Base-by-base conservation (phyloP, 2,329 filamentous ascomycete species). In the Colletotrichum sp. region DNA sequence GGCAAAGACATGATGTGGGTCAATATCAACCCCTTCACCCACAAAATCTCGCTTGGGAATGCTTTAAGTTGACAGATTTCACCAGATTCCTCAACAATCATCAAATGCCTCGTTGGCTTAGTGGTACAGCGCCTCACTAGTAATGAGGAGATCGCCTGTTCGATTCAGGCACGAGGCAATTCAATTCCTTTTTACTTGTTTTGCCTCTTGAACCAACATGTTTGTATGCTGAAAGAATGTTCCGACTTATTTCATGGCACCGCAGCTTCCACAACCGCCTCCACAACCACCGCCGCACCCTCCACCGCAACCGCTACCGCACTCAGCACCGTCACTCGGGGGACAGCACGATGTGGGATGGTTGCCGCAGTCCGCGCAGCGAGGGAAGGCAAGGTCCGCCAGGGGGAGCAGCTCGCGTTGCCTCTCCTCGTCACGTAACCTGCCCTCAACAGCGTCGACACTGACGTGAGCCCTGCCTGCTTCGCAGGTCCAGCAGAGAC, bases 401-500 rank as follows among this genome's bases (percentile, higher is more conserved):
- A 34, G 24, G n/a, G 62, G 70, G 3, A 73, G 54, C 58, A 73
- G 11, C 15, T 61, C 34, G 16, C 58, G 15, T 13, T 47, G 29
- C 36, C 51, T 43, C 54, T 70, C 70, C 69, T 66, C 71, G 5
- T 6, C 36, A 18, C 67, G 36, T 18, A 70, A 24, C 18, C 69
- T 51, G 43, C 70, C 70, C 7, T 43, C 65, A 11, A 69, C 66
- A 5, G 74, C 65, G 5, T 73, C 55, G 6, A 24, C 38, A 6
- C 36, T 71, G 13, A 75, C 24, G 2, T 27, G 54, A 8, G 21
- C 74, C 78, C 47, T 79, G 79, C 18, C 74, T 3, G 79, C 79
- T 76, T 84, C 81, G 67, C 83, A 84, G 29, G 83, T 81, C 83
- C 83, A 84, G 64, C 82, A 84, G 5, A 77, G 74, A 47, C 84